Percentiles rank a stretch among this genome's conserved stretches.
Conservation (phyloP, 1,284 basidiomycete genomes). For the Tausonia pullulans region DNA sequence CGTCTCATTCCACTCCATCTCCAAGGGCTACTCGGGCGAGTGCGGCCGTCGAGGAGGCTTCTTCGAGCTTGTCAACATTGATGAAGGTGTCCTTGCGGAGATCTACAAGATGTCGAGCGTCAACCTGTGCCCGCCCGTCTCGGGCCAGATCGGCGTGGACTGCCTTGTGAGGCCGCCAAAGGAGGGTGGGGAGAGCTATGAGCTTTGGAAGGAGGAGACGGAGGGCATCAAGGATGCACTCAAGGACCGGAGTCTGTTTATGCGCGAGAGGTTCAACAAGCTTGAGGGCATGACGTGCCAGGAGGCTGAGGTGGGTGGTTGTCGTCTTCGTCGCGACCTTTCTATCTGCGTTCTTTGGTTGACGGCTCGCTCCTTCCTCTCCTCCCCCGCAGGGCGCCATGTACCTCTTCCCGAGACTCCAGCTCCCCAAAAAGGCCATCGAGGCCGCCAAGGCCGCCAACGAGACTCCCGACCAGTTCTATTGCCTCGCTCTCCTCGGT, state of each 20-base stretch:
- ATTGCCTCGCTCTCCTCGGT: slow-evolving; percentile 65
- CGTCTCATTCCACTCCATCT: slow-evolving; percentile 89
- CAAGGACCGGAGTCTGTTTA: slow-evolving; percentile 54
- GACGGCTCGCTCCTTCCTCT: background rate
- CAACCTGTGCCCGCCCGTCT: slow-evolving; percentile 72
- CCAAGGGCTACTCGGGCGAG: slow-evolving; percentile 87
- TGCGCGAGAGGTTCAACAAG: slow-evolving; percentile 62
- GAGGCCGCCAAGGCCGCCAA: slow-evolving; percentile 58
- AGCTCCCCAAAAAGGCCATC: slow-evolving; percentile 57
- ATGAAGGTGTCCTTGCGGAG: slow-evolving; percentile 60
- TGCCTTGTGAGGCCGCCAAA: slow-evolving; percentile 76
- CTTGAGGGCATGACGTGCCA: slow-evolving; percentile 77
- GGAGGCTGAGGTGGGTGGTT: slow-evolving; percentile 43
- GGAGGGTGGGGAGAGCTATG: slow-evolving; percentile 59
- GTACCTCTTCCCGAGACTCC: slow-evolving; percentile 71
- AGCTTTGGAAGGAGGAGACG: slow-evolving; percentile 69
- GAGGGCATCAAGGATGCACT: slow-evolving; percentile 63
- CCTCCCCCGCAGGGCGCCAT: slow-evolving; percentile 58
- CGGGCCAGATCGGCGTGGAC: slow-evolving; percentile 76
- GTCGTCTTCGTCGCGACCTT: background rate
- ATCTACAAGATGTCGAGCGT: slow-evolving; percentile 94
- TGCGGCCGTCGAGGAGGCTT: slow-evolving; percentile 89
- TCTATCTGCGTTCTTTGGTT: background rate
- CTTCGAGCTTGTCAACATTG: slow-evolving; percentile 77
- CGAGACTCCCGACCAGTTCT: slow-evolving; percentile 76